phyloP scores from a whole-genome alignment of 345 rosid genomes.

The Rhodamnia rubescens region DNA sequence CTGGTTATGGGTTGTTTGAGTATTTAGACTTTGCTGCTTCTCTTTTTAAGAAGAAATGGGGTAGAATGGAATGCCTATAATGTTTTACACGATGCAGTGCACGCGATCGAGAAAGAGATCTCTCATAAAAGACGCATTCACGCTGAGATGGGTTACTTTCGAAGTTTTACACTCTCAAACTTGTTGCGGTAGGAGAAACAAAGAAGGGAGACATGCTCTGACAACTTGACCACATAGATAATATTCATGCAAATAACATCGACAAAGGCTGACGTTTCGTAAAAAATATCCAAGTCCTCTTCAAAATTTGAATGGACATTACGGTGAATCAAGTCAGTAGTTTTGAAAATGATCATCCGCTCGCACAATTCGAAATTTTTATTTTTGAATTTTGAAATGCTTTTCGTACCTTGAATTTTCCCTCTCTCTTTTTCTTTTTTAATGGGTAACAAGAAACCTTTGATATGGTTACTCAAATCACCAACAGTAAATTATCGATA shows the following conservation, averaged over 20 bases:
- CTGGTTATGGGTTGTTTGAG: neutral
- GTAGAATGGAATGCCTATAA: neutral
- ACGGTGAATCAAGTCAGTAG: rapidly evolving
- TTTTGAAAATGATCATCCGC: neutral
- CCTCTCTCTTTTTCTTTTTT: neutral
- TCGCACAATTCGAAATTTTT: rapidly evolving
- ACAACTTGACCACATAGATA: neutral
- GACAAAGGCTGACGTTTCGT: neutral
- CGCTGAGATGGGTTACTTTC: neutral
- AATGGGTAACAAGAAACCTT: neutral
- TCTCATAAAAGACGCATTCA: neutral
- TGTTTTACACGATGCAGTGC: no score
- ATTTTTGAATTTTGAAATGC: neutral
- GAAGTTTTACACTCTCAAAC: neutral
- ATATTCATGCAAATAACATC: neutral
- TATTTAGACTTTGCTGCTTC: neutral
- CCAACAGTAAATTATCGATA: neutral
- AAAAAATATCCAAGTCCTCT: neutral
- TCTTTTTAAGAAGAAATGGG: neutral
- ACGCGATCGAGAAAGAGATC: neutral
- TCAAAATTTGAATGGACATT: neutral
- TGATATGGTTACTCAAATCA: neutral
- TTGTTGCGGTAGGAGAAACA: neutral
- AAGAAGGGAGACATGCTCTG: neutral
- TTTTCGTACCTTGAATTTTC: neutral